Base-by-base conservation (phyloP, 2,329 filamentous ascomycete species). In the Fusarium algeriense region DNA sequence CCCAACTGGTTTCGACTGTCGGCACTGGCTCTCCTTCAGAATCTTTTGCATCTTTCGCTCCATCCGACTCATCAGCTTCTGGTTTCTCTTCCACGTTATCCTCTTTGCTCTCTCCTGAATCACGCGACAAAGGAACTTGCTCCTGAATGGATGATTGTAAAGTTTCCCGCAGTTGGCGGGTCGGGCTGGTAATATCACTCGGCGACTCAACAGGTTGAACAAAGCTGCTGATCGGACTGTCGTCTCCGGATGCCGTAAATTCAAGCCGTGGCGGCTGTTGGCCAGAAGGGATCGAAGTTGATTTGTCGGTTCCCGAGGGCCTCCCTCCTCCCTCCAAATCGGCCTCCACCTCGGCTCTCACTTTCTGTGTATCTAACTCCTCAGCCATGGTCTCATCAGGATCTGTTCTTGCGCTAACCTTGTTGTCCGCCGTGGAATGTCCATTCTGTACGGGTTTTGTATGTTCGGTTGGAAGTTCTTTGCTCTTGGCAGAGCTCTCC, bases 361-460 rank as follows among this genome's bases (percentile, higher is more conserved):
- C 74, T 75, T 78, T 73, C 73, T 77, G 76, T 59, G 68, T 75
- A 67, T 75, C 77, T 70, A 76, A 73, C 54, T 71, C 70, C 68
- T 73, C 74, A 75, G 71, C 70, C 70, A 67, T 57, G 44, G 64
- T 74, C 59, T 65, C 62, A 64, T 74, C 54, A 53, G 59, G 62
- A 67, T 73, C 26, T 53, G 69, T 60, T 67, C 35, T 69, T 26
- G 68, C 44, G 74, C 75, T 77, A 75, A 77, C 76, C 75, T 77
- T 77, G 46, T 66, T 71, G 63, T 72, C 64, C 43, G 52, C 32
- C 66, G 41, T 48, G 23, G 65, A 55, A 37, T 63, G 55, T 52
- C 53, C 57, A 49, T 62, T 67, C 38, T 67, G 58, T 38, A 23
- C 45, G 60, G 67, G 45, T n/a, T 48, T 60, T 26, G 61, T 60